Conservation (phyloP, 1,139 yeast species). For the Pneumocystis wakefieldiae region DNA sequence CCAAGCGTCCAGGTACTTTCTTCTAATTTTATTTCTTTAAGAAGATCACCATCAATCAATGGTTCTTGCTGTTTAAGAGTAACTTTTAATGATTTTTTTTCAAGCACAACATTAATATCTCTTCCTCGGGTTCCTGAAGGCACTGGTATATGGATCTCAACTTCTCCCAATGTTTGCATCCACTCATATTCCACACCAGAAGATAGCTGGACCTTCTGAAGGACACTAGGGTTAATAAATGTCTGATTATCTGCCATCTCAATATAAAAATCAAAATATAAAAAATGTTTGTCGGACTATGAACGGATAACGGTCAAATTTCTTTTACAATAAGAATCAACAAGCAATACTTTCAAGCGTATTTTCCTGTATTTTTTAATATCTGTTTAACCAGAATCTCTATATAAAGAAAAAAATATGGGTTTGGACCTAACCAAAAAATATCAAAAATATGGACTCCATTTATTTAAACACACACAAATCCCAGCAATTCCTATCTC, state of each 20-base stretch:
- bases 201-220: constrained; percentile 13
- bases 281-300: too few relatives aligned
- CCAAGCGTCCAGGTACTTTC: constrained; percentile 28
- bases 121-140: constrained; percentile 27
- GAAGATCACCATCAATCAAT: constrained; percentile 24
- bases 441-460: too few relatives aligned
- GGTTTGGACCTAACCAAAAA: too few relatives aligned
- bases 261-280: too few relatives aligned
- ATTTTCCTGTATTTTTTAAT: too few relatives aligned
- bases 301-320: too few relatives aligned
- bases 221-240: background rate
- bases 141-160: constrained; percentile 26
- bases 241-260: background rate
- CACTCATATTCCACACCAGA: constrained; percentile 20
- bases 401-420: too few relatives aligned
- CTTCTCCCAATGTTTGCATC: constrained; percentile 31
- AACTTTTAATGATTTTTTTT: constrained; percentile 19
- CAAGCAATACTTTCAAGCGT: too few relatives aligned
- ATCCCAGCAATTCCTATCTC: too few relatives aligned
- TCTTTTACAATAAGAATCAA: too few relatives aligned
- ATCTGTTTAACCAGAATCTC: too few relatives aligned
- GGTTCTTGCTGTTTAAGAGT: constrained; percentile 18
- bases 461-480: too few relatives aligned
- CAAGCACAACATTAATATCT: constrained; percentile 21
- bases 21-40: constrained; percentile 24